Evolutionary conservation across 768 basidiomycete genomes (phyloP), one percentile per base, ranked within the genome.

Genomic region (Auriscalpium vulgare): DNA sequence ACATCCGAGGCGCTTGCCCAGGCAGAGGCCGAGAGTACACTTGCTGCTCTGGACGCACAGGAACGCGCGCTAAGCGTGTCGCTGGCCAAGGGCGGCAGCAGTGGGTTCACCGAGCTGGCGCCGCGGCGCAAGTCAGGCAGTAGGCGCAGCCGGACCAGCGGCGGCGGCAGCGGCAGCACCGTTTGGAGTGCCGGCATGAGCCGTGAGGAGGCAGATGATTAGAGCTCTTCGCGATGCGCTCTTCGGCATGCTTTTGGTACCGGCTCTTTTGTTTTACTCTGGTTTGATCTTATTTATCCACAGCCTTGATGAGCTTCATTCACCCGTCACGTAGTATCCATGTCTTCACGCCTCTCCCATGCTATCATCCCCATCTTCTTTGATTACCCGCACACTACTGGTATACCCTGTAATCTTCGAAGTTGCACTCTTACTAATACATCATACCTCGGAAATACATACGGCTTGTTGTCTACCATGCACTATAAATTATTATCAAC

Each of bases 171-270:
- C 61, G 83, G 80, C 10, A 88, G 87, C 68, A 92, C 90, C 1
- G 87, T 92, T 34, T 92, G 86, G 85, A 91, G 90, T 67, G 89
- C 89, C 51, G 89, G 89, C 36, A 84, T 88, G 84, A 82, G 83
- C 61, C 84, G 75, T 50, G 73, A 78, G 29, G 83, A 74, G 38
- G 76, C 75, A 13, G 71, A 70, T 50, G 67, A 48, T n/a, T 34
- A 48, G 47, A 48, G 14, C 11, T 19, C 47, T 48, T 13, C 29
- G 29, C 29, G 7, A 5, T 29, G 40, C 40, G 7, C 40, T 43
- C 13, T 43, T 11, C 40, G 40, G 40, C 3, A 43, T 43, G 40
- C 14, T 4, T 4, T 29, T 7, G 29, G 2, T 29, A 29, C 4
- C 7, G 29, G 29, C 7, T 29, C 29, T 29, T 29, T 29, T 29